These are phyloP conservation scores for Thalassiosira livingstoniorum DNA, from an alignment of 352 stramenopile genomes.

Conservation along the genomic window DNA sequence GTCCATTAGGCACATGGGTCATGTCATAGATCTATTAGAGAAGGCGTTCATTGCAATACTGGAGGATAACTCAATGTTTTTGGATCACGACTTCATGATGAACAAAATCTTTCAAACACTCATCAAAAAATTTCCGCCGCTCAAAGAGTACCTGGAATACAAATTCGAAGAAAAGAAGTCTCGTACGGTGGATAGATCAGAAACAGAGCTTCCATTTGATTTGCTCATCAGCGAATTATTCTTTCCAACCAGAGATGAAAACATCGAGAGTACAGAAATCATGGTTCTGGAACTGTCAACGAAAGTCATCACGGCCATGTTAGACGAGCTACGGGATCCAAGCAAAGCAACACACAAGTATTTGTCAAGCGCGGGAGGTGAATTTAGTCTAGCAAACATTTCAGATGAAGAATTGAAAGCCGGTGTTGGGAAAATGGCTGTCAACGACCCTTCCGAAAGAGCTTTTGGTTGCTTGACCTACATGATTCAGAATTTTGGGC, in stretches of 20 bases:
- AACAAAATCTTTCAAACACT: conserved; percentile 16
- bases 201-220: not conserved
- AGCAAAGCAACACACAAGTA: conserved; percentile 37
- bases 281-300: conserved; percentile 1
- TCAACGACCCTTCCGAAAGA: conserved; percentile 31
- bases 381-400: conserved; percentile 11
- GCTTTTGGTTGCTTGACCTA: conserved; percentile 1
- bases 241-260: not conserved
- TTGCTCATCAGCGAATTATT: conserved; percentile 4
- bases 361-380: not conserved
- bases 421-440: conserved; percentile 13
- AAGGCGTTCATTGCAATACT: not conserved
- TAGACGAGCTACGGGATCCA: conserved; percentile 15
- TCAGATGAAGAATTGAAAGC: not conserved
- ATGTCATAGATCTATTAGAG: conserved; percentile 26
- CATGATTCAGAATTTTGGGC: conserved; percentile 1
- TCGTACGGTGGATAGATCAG: conserved; percentile 10
- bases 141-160: conserved; percentile 25
- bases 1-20: conserved; percentile 22
- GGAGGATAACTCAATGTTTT: conserved; percentile 5
- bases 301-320: conserved; percentile 4
- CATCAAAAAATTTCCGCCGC: not conserved
- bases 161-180: conserved; percentile 31
- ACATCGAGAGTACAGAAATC: conserved; percentile 4
- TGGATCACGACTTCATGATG: conserved; percentile 36